Base-by-base conservation (phyloP, 2,329 filamentous ascomycete species). In the Neonectria punicea region DNA sequence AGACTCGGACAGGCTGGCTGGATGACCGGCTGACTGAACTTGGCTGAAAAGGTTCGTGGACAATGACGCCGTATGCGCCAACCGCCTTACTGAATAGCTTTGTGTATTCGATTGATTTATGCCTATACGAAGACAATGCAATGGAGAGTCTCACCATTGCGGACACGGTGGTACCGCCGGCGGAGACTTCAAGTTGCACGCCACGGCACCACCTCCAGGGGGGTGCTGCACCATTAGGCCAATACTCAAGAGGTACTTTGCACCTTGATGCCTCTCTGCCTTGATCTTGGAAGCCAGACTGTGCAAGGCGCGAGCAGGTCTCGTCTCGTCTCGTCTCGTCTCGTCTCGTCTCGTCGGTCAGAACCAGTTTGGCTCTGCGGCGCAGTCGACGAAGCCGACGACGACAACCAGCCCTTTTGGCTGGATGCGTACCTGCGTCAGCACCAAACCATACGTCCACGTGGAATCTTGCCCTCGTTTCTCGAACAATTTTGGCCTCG, bases 351-450 rank as follows among this genome's bases (percentile, higher is more conserved):
- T 30, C 30, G 30, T 30, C 30, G 9, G 30, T 30, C 30, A 30
- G 30, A 30, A 50, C 11, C 13, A 11, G 10, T 50, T 32, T 51
- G 28, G 28, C 39, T 11, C 39, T 20, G 28, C 28, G n/a, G 30
- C 18, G 47, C 47, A 18, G 47, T 28, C 2, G 14, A 18, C 22
- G 14, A n/a, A n/a, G 8, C 25, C 22, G 46, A 28, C 16, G 47
- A 18, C 47, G 28, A 50, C n/a, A 11, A n/a, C 22, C 28, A 32
- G 13, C 28, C 28, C 28, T 49, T 9, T n/a, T 30, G 11, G 49
- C 46, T n/a, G 49, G 30, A 43, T 53, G 50, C 55, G 72, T 74
- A 73, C 72, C 72, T 74, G 72, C 72, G 68, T 73, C 54, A 58
- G 49, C 56, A 63, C 66, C 51, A 58, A 59, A 54, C 54, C 59